phyloP scores from a whole-genome alignment of 768 basidiomycete genomes.

The Hygrophorus russula region DNA sequence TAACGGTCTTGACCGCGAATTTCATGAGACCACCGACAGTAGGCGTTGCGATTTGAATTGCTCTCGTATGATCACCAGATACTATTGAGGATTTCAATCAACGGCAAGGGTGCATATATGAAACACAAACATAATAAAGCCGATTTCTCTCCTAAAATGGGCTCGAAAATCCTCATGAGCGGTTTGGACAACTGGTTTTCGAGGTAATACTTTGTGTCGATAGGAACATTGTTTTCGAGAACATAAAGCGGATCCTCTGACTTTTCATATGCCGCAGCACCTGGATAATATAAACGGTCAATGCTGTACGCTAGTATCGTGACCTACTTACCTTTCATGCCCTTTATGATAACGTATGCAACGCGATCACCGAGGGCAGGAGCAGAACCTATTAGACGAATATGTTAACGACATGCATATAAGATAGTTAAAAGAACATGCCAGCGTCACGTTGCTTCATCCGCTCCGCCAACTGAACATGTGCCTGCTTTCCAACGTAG shows the following conservation, averaged over 20 bases:
- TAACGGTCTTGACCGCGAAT: slow-evolving; percentile 92
- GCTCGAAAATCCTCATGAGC: slow-evolving; percentile 95
- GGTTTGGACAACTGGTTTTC: slow-evolving; percentile 98
- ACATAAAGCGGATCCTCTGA: slow-evolving; percentile 98
- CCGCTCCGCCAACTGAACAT: slow-evolving; percentile 88
- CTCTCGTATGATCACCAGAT: slow-evolving; percentile 90
- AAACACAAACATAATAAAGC: slow-evolving; percentile 56
- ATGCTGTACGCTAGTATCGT: neutral
- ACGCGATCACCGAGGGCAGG: slow-evolving; percentile 98
- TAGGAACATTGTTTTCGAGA: slow-evolving; percentile 94
- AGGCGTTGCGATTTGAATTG: slow-evolving; percentile 94
- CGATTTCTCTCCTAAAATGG: slow-evolving; percentile 90
- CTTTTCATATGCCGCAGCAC: slow-evolving; percentile 96
- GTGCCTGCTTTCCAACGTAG: slow-evolving; percentile 92
- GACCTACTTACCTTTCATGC: slow-evolving; percentile 61
- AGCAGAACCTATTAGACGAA: slow-evolving; percentile 58
- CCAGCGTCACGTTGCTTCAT: slow-evolving; percentile 96
- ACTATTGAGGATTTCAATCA: slow-evolving; percentile 28
- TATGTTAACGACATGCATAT: neutral
- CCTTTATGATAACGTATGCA: slow-evolving; percentile 97
- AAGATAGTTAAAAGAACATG: slow-evolving; percentile 13
- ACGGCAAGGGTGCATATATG: neutral
- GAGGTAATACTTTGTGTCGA: slow-evolving; percentile 96
- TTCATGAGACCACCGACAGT: slow-evolving; percentile 97
- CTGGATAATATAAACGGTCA: slow-evolving; percentile 24